phyloP scores from a whole-genome alignment of 1,139 yeast species.

The Yarrowia galli region DNA sequence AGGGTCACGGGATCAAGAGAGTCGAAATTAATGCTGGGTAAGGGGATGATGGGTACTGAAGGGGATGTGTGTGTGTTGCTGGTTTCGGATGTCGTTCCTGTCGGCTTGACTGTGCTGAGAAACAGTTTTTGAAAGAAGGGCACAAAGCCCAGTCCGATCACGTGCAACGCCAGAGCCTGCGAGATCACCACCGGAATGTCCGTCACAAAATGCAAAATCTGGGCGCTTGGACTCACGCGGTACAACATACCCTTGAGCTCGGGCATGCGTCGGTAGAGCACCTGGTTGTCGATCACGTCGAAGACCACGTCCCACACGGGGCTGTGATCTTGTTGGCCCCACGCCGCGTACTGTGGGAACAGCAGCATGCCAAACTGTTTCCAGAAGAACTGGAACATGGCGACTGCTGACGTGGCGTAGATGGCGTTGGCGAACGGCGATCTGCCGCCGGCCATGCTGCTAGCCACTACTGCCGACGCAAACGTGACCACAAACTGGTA shows the following conservation, averaged over 20 bases:
- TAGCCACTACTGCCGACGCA: conserved; percentile 51
- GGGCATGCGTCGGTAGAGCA: conserved; percentile 34
- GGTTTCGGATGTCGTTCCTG: background rate
- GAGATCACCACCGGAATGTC: conserved; percentile 47
- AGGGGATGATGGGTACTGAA: background rate
- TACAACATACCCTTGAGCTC: conserved; percentile 36
- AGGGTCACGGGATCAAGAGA: conserved; percentile 25
- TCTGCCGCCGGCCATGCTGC: conserved; percentile 49
- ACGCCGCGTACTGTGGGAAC: conserved; percentile 24
- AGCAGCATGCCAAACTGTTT: conserved; percentile 41
- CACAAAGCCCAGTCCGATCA: conserved; percentile 46
- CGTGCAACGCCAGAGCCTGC: conserved; percentile 48
- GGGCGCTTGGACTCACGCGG: conserved; percentile 39
- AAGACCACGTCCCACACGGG: conserved; percentile 37
- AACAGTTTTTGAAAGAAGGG: conserved; percentile 47
- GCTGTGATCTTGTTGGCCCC: conserved; percentile 31
- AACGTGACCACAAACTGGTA: conserved; percentile 42
- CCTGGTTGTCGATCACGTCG: conserved; percentile 40
- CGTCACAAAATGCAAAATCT: conserved; percentile 46
- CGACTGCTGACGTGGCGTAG: conserved; percentile 48
- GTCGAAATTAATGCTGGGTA: conserved; percentile 27
- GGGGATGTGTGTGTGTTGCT: conserved; percentile 17
- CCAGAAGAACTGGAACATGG: conserved; percentile 45
- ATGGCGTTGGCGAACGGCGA: conserved; percentile 48
- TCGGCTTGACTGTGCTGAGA: conserved; percentile 39